Evolutionary conservation across 2,329 filamentous ascomycete species (phyloP).

Genomic region (Arachnomyces sp.): DNA sequence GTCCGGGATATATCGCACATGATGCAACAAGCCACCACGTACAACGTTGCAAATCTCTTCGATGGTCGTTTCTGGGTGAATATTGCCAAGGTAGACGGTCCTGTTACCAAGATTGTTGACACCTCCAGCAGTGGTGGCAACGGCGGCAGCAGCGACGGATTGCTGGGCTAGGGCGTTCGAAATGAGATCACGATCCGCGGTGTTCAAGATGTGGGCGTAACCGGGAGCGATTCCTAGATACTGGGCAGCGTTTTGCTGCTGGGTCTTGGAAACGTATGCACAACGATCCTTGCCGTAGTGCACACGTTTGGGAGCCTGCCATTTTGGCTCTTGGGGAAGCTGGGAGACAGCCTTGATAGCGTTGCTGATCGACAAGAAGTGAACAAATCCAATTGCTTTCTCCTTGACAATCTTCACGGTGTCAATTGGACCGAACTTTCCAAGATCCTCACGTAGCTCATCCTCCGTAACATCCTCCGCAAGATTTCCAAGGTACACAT

Average conservation of each 20-base stretch:
- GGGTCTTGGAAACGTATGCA: slow-evolving; percentile 97
- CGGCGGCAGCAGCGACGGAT: slow-evolving; percentile 90
- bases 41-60: slow-evolving; percentile 99
- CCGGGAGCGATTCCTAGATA: slow-evolving; percentile 95
- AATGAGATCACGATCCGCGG: slow-evolving; percentile 91
- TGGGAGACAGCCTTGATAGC: slow-evolving; percentile 97
- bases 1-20: slow-evolving; percentile 98
- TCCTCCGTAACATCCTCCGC: slow-evolving; percentile 85
- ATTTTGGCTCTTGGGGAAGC: slow-evolving; percentile 90
- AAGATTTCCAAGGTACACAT: slow-evolving; percentile 92
- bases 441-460: slow-evolving; percentile 85
- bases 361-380: slow-evolving; percentile 94
- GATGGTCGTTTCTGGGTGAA: slow-evolving; percentile 96
- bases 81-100: slow-evolving; percentile 96
- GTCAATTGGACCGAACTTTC: slow-evolving; percentile 93
- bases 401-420: slow-evolving; percentile 96
- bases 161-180: slow-evolving; percentile 94
- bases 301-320: slow-evolving; percentile 89
- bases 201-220: slow-evolving; percentile 92
- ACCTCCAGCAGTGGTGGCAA: slow-evolving; percentile 90
- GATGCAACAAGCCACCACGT: slow-evolving; percentile 85
- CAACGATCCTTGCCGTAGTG: slow-evolving; percentile 99
- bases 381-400: slow-evolving; percentile 95
- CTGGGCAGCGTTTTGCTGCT: slow-evolving; percentile 97
- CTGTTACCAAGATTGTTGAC: slow-evolving; percentile 96